Base-by-base conservation (phyloP, 140 eudicot genomes). In the Stevia rebaudiana region DNA sequence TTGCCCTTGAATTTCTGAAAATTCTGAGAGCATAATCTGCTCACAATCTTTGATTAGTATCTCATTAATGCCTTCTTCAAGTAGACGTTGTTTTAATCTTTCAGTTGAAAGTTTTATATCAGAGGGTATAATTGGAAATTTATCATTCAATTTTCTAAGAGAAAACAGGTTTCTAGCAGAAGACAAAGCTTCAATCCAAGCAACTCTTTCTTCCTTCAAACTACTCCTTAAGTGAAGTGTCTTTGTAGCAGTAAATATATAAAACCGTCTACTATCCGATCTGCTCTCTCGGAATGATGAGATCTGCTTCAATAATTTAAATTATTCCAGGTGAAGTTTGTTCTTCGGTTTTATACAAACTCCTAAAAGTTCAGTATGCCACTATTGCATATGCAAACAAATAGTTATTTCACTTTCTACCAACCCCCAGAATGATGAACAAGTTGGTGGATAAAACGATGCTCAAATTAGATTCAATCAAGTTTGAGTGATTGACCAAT, bases 211-310 rank as follows among this genome's bases (percentile, higher is more conserved):
- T 67, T 71, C 78, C 74, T 79, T 82, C 39, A 81, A 77, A 75
- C 79, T 72, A 31, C 87, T 77, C 75, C 95, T 61, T 47, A 90
- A 71, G 58, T 90, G 95, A 80, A 90, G 97, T 4, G 97, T 86
- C 78, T 90, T 90, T 19, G 97, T 84, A 33, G 90, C 95, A n/a
- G 97, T 86, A 73, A 90, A 90, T 78, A 90, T 80, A 77, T 84
- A 86, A 70, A 90, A 82, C 31, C 90, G 72, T 69, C 84, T 80
- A 28, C 85, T 84, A 48, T 90, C 97, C 0, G 97, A 83, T 67
- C 77, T 86, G 69, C 97, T 90, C 73, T 80, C 90, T 10, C 97
- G 82, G 82, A 86, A 84, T 1, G 94, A 86, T 16, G 97, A 86
- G 33, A 86, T 78, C 97, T 90, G 83, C 80, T 76, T 46, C 62